A percentile compares a stretch with the other conserved stretches of the same genome.
phyloP scores from a whole-genome alignment of 805 yeast genomes.

The Candida multigemmis region DNA sequence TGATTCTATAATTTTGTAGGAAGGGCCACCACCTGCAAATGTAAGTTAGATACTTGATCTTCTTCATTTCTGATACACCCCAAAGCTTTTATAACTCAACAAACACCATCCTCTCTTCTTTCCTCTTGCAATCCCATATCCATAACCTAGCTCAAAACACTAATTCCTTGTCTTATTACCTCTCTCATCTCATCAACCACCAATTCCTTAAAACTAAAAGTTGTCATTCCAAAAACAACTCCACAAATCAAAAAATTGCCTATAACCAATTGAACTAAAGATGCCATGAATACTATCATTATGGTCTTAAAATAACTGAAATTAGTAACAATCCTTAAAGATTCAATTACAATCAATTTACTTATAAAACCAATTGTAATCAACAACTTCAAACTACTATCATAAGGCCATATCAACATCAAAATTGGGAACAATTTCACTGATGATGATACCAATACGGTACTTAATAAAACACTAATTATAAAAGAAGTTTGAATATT shows the following conservation, averaged over 20 bases:
- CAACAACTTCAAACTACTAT: constrained; percentile 54
- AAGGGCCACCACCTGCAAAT: too few relatives aligned
- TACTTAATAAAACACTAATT: constrained; percentile 44
- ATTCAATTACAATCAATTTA: constrained; percentile 56
- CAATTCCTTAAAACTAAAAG: too few relatives aligned
- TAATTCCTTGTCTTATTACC: too few relatives aligned
- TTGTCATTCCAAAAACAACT: neutral
- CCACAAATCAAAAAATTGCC: neutral
- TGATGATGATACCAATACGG: constrained; percentile 67
- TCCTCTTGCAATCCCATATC: too few relatives aligned
- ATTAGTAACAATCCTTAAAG: constrained; percentile 21
- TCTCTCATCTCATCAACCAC: too few relatives aligned
- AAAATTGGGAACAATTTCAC: constrained; percentile 82
- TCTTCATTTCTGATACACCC: too few relatives aligned
- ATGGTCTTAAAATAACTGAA: constrained; percentile 8
- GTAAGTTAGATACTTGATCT: too few relatives aligned
- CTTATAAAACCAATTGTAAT: constrained; percentile 53
- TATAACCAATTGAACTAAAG: constrained; percentile 7
- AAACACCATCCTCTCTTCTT: too few relatives aligned
- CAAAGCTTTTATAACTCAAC: too few relatives aligned
- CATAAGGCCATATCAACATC: constrained; percentile 96
- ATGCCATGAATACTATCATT: constrained; percentile 8
- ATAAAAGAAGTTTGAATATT: constrained; percentile 2
- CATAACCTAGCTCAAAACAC: too few relatives aligned
- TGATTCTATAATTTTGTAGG: too few relatives aligned